Evolutionary conservation across 805 yeast species (phyloP), one percentile per base, ranked within the genome.

Genomic region (Saturnispora halmiae): DNA sequence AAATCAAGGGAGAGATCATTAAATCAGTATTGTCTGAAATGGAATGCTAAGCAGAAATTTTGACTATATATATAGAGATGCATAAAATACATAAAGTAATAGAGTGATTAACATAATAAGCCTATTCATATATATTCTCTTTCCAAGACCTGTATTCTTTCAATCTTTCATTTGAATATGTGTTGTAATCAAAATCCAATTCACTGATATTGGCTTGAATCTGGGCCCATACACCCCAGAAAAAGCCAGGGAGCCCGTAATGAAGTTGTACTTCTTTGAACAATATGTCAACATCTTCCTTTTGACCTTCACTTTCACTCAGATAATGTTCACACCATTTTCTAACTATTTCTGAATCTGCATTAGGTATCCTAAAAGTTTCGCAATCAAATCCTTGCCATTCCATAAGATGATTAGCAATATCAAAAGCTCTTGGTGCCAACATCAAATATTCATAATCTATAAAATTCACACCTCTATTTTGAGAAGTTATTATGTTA

Each of bases 211-310:
- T 70, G 45, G 80, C 68, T 58, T 82, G 92, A 40, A 82, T 82
- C 45, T 77, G 79, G 2, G 87, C 76, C 92, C 92, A 82, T 8
- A 82, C 69, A 1, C 90, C 88, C 92, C 92, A 82, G 55, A 79
- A 82, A 52, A 82, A 79, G 1, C 90, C 92, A 0, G 92, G 92
- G 60, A 82, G 60, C 0, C 92, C 92, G 63, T 79, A 82, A 64
- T 72, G 80, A 4, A 68, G 55, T 11, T 64, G 58, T 18, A 82
- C 68, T 54, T 82, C 88, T 10, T 63, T 57, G 16, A 81, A 70
- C 24, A 81, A 59, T 1, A 45, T 47, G 40, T 66, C 66, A 5
- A 79, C 60, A 16, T 33, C 26, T 8, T 36, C 26, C 7, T 38
- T 34, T n/a, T 42, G 32, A 9, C 35, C 33, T 3, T 27, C 16